Percentiles rank a stretch among this genome's conserved stretches.
Evolutionary conservation across 495 filamentous ascomycete species (phyloP).

Genomic region (Hypoxylon fuscum): DNA sequence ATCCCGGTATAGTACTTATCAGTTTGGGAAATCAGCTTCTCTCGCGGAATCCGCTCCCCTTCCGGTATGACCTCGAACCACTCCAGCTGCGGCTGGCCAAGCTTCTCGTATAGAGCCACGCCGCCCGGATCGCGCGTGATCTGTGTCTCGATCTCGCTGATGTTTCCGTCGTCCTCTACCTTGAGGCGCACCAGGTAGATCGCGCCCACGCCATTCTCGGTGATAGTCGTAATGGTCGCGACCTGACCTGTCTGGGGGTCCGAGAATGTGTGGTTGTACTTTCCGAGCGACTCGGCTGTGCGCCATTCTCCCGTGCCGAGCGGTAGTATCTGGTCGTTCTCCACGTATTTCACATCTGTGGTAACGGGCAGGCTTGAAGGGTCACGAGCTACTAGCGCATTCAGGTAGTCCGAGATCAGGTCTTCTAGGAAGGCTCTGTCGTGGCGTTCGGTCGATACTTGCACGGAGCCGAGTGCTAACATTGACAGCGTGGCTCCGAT

Average conservation of each 20-base stretch:
- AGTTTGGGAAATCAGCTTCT: too few relatives aligned
- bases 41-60: too few relatives aligned
- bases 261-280: conserved; percentile 40
- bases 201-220: too few relatives aligned
- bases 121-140: too few relatives aligned
- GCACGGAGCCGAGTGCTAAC: conserved; percentile 7
- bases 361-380: conserved; percentile 30
- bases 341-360: conserved; percentile 33
- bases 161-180: too few relatives aligned
- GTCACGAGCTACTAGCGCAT: conserved; percentile 34
- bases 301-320: conserved; percentile 39
- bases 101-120: too few relatives aligned
- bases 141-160: too few relatives aligned
- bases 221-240: conserved; percentile 37
- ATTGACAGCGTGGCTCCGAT: too few relatives aligned
- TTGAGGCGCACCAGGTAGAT: too few relatives aligned
- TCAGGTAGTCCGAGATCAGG: conserved; percentile 28
- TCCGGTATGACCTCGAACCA: too few relatives aligned
- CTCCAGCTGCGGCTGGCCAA: too few relatives aligned
- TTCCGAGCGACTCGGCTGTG: conserved; percentile 32
- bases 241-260: conserved; percentile 39
- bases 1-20: too few relatives aligned
- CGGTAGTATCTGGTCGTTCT: conserved; percentile 37
- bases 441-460: conserved; percentile 12
- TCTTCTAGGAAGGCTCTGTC: conserved; percentile 32